phyloP scores from a whole-genome alignment of 306 rosid genomes.

The Quercus robur region DNA sequence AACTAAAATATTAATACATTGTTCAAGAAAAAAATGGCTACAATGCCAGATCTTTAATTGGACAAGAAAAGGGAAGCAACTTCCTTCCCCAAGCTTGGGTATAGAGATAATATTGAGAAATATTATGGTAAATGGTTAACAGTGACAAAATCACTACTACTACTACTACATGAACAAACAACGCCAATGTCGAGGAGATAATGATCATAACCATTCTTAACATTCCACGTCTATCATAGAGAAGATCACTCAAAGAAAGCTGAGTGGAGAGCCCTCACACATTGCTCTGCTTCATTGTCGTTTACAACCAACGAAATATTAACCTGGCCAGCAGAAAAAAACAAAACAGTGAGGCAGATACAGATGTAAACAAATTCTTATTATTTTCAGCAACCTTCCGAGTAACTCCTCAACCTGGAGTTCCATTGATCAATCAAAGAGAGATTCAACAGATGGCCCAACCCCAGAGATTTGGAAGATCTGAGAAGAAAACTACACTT shows the following conservation, averaged over 20 bases:
- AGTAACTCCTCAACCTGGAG: too few relatives aligned
- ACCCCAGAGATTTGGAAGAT: too few relatives aligned
- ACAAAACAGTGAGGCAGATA: constrained; percentile 10
- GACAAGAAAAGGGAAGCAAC: background rate
- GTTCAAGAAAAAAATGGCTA: background rate
- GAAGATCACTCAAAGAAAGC: constrained; percentile 56
- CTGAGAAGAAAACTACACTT: too few relatives aligned
- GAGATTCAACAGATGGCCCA: too few relatives aligned
- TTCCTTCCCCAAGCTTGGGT: background rate
- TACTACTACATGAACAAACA: background rate
- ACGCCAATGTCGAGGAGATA: background rate
- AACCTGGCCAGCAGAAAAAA: constrained; percentile 47
- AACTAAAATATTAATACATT: background rate
- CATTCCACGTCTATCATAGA: constrained; percentile 29
- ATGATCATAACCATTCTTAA: constrained; percentile 38
- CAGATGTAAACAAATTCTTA: background rate
- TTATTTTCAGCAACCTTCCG: background rate
- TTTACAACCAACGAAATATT: constrained; percentile 89
- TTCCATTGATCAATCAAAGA: too few relatives aligned
- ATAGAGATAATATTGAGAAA: background rate
- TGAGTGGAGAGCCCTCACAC: constrained; percentile 78
- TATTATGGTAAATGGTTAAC: background rate
- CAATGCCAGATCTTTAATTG: background rate
- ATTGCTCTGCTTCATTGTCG: constrained; percentile 79
- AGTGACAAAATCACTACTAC: background rate